phyloP scores from a whole-genome alignment of 202 grass and related monocot genomes.

The Elaeis oleifera region DNA sequence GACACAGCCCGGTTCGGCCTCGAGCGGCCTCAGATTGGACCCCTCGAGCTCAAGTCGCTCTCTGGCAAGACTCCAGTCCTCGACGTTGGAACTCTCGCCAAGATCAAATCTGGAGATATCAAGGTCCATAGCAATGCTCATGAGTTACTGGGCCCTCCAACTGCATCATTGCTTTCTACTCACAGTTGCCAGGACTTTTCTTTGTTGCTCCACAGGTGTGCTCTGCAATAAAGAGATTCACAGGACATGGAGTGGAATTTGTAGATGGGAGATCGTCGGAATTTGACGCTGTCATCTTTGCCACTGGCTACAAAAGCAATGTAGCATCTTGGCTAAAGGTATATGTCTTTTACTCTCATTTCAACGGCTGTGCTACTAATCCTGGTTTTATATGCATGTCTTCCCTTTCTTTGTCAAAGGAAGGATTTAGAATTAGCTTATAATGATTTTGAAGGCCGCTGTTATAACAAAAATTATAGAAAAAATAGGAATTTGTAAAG shows the following conservation, averaged over 20 bases:
- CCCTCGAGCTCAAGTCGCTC: constrained; percentile 51
- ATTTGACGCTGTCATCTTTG: constrained; percentile 62
- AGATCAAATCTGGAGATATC: constrained; percentile 69
- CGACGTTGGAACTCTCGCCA: constrained; percentile 60
- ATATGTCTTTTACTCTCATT: not conserved
- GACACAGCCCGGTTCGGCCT: constrained; percentile 49
- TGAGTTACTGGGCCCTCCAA: too few relatives aligned
- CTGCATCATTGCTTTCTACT: too few relatives aligned
- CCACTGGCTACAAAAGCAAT: constrained; percentile 81
- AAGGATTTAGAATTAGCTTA: too few relatives aligned
- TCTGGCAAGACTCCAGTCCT: constrained; percentile 79
- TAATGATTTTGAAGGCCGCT: too few relatives aligned
- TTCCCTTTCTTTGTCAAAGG: too few relatives aligned
- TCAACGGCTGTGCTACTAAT: too few relatives aligned
- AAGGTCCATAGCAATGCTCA: constrained; percentile 26
- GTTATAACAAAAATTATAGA: too few relatives aligned
- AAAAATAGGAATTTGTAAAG: too few relatives aligned
- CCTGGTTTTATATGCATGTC: too few relatives aligned
- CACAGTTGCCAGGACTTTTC: too few relatives aligned
- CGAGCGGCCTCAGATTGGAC: constrained; percentile 53
- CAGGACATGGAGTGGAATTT: constrained; percentile 49
- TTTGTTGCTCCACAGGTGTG: constrained; percentile 33
- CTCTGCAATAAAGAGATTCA: constrained; percentile 40
- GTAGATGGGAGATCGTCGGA: constrained; percentile 41
- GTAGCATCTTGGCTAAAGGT: constrained; percentile 90